Percentiles rank a stretch among this genome's conserved stretches.
Evolutionary conservation across 2,329 filamentous ascomycete species (phyloP).

Genomic region (Immersiporthe knoxdaviesiana): DNA sequence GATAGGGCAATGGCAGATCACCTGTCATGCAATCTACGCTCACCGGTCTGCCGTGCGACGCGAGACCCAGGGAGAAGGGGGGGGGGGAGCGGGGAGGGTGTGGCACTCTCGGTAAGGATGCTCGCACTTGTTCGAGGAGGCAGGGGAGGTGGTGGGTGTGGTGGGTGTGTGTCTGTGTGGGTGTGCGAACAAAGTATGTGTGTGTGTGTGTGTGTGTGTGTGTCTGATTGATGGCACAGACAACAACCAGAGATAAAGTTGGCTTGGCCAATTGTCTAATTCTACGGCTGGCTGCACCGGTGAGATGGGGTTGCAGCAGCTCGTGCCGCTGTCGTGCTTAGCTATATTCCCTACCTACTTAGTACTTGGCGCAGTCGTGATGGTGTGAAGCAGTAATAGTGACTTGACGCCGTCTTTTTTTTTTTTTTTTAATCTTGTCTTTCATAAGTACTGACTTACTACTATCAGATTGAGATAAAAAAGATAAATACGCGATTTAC

Average conservation of each 20-base stretch:
- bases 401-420: background rate
- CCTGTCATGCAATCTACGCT: conserved; percentile 12
- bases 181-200: no score
- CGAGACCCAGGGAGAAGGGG: background rate
- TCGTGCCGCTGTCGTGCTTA: background rate
- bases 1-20: conserved; percentile 20
- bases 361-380: background rate
- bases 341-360: background rate
- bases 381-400: background rate
- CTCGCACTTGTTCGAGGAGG: background rate
- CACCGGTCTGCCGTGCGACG: conserved; percentile 23
- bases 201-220: background rate
- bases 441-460: no score
- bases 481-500: background rate
- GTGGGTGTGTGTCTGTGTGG: background rate
- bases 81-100: no score
- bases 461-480: background rate
- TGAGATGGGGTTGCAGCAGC: conserved; percentile 6
- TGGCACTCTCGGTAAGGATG: background rate
- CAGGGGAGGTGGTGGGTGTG: no score
- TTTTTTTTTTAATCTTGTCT: background rate
- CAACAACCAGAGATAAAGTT: conserved; percentile 2
- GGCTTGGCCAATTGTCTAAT: background rate
- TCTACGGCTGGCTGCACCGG: background rate
- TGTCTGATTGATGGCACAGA: background rate